Conservation (phyloP, 768 basidiomycete species). For the Lactarius vividus region DNA sequence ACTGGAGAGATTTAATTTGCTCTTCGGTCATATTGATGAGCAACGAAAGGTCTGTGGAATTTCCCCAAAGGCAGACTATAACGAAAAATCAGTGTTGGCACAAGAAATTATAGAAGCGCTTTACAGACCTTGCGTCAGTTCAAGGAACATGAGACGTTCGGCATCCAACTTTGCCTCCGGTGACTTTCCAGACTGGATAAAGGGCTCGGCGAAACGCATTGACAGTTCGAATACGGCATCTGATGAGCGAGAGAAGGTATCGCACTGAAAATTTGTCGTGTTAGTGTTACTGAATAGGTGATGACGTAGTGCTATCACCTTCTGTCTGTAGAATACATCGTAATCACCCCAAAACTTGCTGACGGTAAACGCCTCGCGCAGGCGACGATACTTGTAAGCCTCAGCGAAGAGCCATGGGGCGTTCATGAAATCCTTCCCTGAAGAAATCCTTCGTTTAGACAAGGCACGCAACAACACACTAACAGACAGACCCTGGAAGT, state of each 20-base stretch:
- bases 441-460: not conserved
- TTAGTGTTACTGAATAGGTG: conserved; percentile 1
- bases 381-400: conserved; percentile 88
- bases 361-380: conserved; percentile 91
- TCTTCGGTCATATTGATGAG: conserved; percentile 98
- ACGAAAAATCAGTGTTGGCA: not conserved
- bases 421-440: conserved; percentile 90
- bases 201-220: conserved; percentile 85
- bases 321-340: conserved; percentile 94
- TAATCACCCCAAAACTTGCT: conserved; percentile 89
- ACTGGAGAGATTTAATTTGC: conserved; percentile 94
- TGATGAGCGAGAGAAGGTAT: conserved; percentile 89
- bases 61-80: conserved; percentile 94
- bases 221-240: conserved; percentile 95
- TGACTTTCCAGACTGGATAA: conserved; percentile 54
- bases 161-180: conserved; percentile 60
- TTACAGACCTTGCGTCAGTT: conserved; percentile 79
- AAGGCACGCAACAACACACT: not conserved
- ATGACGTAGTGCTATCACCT: conserved; percentile 42
- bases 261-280: conserved; percentile 53
- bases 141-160: conserved; percentile 83
- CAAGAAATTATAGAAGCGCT: not conserved
- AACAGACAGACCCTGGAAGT: conserved; percentile 68
- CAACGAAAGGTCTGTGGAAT: conserved; percentile 92
- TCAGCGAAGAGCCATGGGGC: conserved; percentile 97